Evolutionary conservation across 1,284 basidiomycete species (phyloP).

Genomic region (Macrocybe sp.): DNA sequence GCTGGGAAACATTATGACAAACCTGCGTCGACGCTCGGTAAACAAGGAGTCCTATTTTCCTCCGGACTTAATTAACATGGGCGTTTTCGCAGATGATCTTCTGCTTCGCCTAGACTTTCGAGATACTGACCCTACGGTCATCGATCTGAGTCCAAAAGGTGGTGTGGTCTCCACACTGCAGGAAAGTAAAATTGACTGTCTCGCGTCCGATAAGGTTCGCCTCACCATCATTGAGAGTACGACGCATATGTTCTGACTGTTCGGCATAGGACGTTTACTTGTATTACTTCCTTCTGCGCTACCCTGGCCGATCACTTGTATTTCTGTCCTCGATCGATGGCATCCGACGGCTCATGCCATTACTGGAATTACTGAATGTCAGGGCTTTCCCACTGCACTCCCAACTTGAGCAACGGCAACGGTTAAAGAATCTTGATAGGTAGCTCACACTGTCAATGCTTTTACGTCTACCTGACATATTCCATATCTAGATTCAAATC

Average conservation of each 20-base stretch:
- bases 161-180: slow-evolving; percentile 82
- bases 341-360: slow-evolving; percentile 84
- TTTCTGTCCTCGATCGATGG: slow-evolving; percentile 96
- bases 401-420: slow-evolving; percentile 92
- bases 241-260: not conserved
- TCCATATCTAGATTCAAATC: slow-evolving; percentile 64
- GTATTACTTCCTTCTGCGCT: slow-evolving; percentile 95
- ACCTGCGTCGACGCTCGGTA: slow-evolving; percentile 69
- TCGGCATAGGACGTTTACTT: slow-evolving; percentile 77
- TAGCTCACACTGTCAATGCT: slow-evolving; percentile 24
- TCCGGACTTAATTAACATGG: not conserved
- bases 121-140: slow-evolving; percentile 81
- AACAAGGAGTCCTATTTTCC: slow-evolving; percentile 13
- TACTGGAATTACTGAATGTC: slow-evolving; percentile 77
- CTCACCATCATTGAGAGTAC: too few relatives aligned
- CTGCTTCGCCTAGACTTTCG: slow-evolving; percentile 91
- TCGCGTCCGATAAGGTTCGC: slow-evolving; percentile 79
- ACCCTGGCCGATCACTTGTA: slow-evolving; percentile 92
- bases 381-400: slow-evolving; percentile 88
- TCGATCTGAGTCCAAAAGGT: slow-evolving; percentile 87
- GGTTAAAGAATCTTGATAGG: slow-evolving; percentile 95
- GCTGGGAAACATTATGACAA: slow-evolving; percentile 40
- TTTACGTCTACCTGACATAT: slow-evolving; percentile 2
- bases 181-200: slow-evolving; percentile 90
- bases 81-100: slow-evolving; percentile 66